Base-by-base conservation (phyloP, 2,329 filamentous ascomycete genomes). In the Aspergillus felis region DNA sequence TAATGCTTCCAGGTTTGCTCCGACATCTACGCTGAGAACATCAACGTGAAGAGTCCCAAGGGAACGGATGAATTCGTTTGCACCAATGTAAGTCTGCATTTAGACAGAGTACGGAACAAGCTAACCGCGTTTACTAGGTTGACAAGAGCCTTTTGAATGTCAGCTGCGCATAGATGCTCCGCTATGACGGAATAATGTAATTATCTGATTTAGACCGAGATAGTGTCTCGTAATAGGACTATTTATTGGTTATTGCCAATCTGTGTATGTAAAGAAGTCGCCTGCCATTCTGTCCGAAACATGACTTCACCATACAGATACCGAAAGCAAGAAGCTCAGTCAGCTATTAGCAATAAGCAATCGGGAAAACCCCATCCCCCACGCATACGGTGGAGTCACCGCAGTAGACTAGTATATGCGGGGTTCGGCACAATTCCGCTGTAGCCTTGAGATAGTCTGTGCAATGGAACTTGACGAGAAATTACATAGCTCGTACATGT, bases 21-120 rank as follows among this genome's bases (percentile, higher is more conserved):
- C 6, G 76, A 84, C 57, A 86, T 87, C 61, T 74, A 74, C 10
- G 74, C 75, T 0, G 68, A 69, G 27, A 72, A 77, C 51, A 79
- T 84, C 38, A 68, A 77, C 35, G 78, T 84, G 4, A 68, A 69
- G 22, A 79, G 79, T 54, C 81, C 82, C 0, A 78, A 69, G 47
- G 81, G 80, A 4, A 70, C 72, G 7, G 67, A 78, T 54, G 57
- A 68, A 35, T 79, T 75, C 51, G 71, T 75, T 50, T 82, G 80
- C 63, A 73, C 74, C 7, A 81, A 79, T 67, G 76, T 78, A 52
- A 50, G 69, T 66, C 27, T 9, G 12, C 4, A n/a, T 12, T 10
- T 25, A 12, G 10, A 10, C 8, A 20, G 1, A 2, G 22, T 20
- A 9, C 9, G 22, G 10, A 8, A 46, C 20, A 20, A 20, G 20